phyloP scores from a whole-genome alignment of 2,329 filamentous ascomycete genomes.

The Colletotrichum orchidophilum region DNA sequence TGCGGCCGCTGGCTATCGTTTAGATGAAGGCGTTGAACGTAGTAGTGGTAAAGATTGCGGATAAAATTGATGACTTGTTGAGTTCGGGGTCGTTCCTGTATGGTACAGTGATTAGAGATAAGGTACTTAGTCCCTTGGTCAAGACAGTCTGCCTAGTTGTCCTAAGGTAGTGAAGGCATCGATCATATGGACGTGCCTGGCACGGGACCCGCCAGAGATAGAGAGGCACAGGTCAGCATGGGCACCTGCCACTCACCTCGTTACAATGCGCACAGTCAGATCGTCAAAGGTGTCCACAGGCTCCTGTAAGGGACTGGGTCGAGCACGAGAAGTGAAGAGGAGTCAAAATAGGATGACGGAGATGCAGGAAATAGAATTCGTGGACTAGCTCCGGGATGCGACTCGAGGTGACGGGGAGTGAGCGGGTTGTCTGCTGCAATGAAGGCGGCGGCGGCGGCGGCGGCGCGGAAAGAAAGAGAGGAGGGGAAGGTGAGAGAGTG shows the following conservation, averaged over 20 bases:
- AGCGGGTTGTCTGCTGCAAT: not conserved
- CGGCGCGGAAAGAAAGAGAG: not conserved
- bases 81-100: not conserved
- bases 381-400: not conserved
- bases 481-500: not conserved
- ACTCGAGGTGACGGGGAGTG: constrained; percentile 1
- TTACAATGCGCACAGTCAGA: not conserved
- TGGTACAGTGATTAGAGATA: constrained; percentile 9
- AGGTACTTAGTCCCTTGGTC: constrained; percentile 13
- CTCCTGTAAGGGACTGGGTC: not conserved
- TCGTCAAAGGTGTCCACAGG: not conserved
- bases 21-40: not conserved
- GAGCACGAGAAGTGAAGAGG: not conserved
- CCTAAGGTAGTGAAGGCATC: constrained; percentile 10
- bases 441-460: not conserved
- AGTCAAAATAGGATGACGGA: not conserved
- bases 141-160: constrained; percentile 2
- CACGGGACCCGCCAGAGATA: constrained; percentile 8
- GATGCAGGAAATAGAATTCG: constrained; percentile 12
- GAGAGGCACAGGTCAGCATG: not conserved
- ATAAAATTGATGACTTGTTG: not conserved
- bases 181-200: not conserved
- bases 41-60: constrained; percentile 4
- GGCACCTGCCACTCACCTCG: constrained; percentile 21
- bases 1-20: constrained; percentile 14